phyloP scores from a whole-genome alignment of 441 rosid genomes.

The Aquilaria agallochum region DNA sequence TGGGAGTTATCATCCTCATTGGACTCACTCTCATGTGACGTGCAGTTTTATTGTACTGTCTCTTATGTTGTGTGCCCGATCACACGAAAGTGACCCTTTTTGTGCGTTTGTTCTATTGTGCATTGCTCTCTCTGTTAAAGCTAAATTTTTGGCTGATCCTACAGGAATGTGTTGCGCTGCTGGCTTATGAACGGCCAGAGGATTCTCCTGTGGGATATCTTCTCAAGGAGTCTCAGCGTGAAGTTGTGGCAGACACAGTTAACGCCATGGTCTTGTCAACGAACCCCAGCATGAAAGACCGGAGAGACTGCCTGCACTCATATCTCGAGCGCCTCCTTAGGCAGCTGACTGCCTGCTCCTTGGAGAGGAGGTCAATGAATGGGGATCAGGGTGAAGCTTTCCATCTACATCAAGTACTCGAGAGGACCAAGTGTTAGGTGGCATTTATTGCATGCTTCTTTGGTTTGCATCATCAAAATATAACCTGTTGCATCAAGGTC shows the following conservation, averaged over 20 bases:
- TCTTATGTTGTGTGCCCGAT: too few relatives aligned
- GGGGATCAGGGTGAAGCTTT: conserved; percentile 81
- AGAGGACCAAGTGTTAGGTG: conserved; percentile 29
- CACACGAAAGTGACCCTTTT: neutral
- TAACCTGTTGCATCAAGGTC: too few relatives aligned
- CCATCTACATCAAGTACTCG: conserved; percentile 48
- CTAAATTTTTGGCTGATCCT: conserved; percentile 11
- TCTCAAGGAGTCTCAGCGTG: conserved; percentile 69
- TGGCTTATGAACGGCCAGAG: conserved; percentile 68
- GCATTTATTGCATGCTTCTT: neutral
- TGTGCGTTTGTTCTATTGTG: neutral
- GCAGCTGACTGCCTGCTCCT: conserved; percentile 70
- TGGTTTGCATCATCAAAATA: too few relatives aligned
- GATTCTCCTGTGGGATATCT: conserved; percentile 72
- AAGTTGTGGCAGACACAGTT: conserved; percentile 80
- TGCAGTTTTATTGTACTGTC: too few relatives aligned
- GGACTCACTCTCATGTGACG: too few relatives aligned
- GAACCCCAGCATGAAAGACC: conserved; percentile 54
- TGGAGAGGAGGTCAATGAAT: conserved; percentile 58
- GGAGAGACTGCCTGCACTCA: conserved; percentile 44
- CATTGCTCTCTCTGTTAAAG: neutral
- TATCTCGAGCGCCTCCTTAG: conserved; percentile 65
- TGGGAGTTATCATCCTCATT: too few relatives aligned
- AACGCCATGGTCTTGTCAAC: conserved; percentile 74
- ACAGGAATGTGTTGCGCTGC: conserved; percentile 82